These are phyloP conservation scores for Claviceps sorghi DNA, from an alignment of 2,329 filamentous ascomycete species.

Conservation along the genomic window DNA sequence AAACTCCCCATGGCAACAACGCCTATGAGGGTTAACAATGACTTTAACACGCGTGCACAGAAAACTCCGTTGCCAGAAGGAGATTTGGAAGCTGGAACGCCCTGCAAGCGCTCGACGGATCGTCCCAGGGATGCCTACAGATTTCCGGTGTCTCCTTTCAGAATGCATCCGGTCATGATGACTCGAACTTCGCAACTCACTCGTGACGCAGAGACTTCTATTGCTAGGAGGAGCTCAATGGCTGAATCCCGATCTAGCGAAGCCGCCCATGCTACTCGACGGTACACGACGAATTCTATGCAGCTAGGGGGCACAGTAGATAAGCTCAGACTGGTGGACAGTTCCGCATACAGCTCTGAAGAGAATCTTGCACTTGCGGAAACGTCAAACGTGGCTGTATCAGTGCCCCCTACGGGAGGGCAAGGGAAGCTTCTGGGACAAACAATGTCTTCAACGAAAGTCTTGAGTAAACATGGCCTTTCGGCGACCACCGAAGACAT, in stretches of 20 bases:
- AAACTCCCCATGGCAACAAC: not conserved
- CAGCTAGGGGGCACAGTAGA: constrained; percentile 1
- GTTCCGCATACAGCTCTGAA: not conserved
- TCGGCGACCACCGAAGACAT: constrained; percentile 13
- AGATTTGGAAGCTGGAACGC: not conserved
- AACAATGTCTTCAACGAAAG: not conserved
- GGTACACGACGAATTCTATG: constrained; percentile 5
- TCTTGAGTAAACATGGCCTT: not conserved
- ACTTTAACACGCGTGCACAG: not conserved
- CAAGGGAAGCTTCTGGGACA: not conserved
- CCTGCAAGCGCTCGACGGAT: not conserved
- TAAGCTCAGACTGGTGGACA: constrained; percentile 2
- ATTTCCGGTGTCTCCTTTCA: constrained; percentile 3
- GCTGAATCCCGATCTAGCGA: not conserved
- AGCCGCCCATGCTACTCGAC: not conserved
- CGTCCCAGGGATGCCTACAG: not conserved
- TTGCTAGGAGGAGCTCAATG: constrained; percentile 3
- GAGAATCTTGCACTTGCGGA: not conserved
- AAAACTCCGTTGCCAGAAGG: not conserved
- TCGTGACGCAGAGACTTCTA: not conserved
- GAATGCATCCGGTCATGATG: constrained; percentile 6
- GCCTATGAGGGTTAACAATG: not conserved
- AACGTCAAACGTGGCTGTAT: not conserved
- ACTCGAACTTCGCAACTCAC: not conserved
- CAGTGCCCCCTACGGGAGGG: not conserved